Evolutionary conservation across 2,329 filamentous ascomycete species (phyloP), one percentile per base, ranked within the genome.

Genomic region (Lachnellula arida): DNA sequence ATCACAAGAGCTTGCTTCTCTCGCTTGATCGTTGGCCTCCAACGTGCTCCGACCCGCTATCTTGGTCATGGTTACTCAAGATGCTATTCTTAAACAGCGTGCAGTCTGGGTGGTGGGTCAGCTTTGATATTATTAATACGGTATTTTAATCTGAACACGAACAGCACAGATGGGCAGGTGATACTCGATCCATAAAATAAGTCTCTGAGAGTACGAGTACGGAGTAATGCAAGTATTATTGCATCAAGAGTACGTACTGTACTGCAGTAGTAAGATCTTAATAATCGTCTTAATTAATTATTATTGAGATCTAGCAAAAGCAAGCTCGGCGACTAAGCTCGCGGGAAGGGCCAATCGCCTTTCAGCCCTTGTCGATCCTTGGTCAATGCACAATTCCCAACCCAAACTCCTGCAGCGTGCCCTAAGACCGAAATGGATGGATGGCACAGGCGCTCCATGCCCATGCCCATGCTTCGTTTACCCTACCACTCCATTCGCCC

Each of bases 21-120:
- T 32, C 28, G 28, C 28, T 9, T 32, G 28, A 32, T 40, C 37
- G 37, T 40, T 40, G 37, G 37, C 37, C 48, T 50, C 11, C 22
- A 54, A 54, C 34, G 35, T 34, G 37, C 37, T 40, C 46, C 44
- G 28, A 34, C 8, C 51, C 46, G 46, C 46, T 54, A 40, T 49
- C 46, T 48, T 49, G 49, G 49, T 52, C 49, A 43, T 44, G 49
- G 49, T 51, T 43, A 51, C 37, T 12, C 49, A 44, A n/a, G 22
- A 23, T 51, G 37, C 37, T 50, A 37, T 19, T 22, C 14, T 15
- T 34, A 12, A 39, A 11, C 28, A 35, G 34, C 47, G 47, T 28
- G 28, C 7, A 32, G 28, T 12, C 9, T 32, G 28, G n/a, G 19
- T 19, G 19, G 19, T 19, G 19, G 19, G 15, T 32, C 23, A 48